A percentile compares a stretch with the other conserved stretches of the same genome.
phyloP scores from a whole-genome alignment of 2,329 filamentous ascomycete genomes.

The Fusarium citri region DNA sequence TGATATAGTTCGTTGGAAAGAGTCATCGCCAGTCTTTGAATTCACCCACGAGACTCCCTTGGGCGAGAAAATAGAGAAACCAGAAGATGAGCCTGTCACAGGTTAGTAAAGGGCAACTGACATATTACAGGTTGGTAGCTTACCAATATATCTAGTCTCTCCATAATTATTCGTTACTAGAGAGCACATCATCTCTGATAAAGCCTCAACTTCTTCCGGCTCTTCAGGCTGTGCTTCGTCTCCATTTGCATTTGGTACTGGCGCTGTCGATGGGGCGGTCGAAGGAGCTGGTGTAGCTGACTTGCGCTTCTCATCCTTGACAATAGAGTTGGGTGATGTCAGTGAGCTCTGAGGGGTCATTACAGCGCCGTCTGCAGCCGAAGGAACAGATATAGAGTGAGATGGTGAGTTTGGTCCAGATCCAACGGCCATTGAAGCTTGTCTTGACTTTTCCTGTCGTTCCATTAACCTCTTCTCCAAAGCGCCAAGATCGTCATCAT shows the following conservation, averaged over 20 bases:
- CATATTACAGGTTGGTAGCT: constrained; percentile 34
- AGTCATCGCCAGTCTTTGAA: constrained; percentile 93
- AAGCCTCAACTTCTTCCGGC: constrained; percentile 78
- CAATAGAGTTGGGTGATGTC: constrained; percentile 62
- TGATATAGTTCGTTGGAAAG: constrained; percentile 94
- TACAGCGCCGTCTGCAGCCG: constrained; percentile 52
- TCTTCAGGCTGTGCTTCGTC: constrained; percentile 45
- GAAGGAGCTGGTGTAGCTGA: constrained; percentile 40
- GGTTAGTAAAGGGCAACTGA: constrained; percentile 17
- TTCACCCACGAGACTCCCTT: constrained; percentile 99
- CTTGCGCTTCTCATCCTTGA: constrained; percentile 52
- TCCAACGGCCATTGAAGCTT: constrained; percentile 58
- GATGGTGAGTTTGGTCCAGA: constrained; percentile 66
- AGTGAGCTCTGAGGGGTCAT: constrained; percentile 66
- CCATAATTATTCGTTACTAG: constrained; percentile 94
- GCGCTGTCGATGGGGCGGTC: constrained; percentile 13
- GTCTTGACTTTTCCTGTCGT: constrained; percentile 64
- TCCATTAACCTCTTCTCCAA: constrained; percentile 81
- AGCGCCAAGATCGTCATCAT: constrained; percentile 88
- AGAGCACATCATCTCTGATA: constrained; percentile 99
- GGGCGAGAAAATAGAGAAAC: constrained; percentile 98
- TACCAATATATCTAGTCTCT: constrained; percentile 96
- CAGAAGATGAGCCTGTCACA: constrained; percentile 88
- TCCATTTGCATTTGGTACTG: constrained; percentile 15
- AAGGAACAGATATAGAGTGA: constrained; percentile 56